Evolutionary conservation across 495 filamentous ascomycete species (phyloP), one percentile per base, ranked within the genome.

Genomic region (Aspergillus carlsbadensis): DNA sequence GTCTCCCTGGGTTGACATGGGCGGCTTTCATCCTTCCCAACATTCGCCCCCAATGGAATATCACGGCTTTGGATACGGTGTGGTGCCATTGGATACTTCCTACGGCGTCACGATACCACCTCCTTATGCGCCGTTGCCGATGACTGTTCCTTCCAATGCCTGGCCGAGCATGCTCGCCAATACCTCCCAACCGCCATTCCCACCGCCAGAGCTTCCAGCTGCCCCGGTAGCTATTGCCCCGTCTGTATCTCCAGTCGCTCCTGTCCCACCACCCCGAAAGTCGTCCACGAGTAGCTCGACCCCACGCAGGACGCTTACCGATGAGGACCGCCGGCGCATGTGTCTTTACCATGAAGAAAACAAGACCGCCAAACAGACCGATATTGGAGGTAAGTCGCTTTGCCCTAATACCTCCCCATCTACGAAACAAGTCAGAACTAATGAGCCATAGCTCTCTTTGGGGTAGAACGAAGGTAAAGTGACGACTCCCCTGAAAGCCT

Each of bases 271-370:
- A 51, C 69, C 75, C 26, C 78, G 76, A 15, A 73, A 80, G 48
- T 77, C 79, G 41, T 78, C 80, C 5, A 81, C 79, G 35, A 75
- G 78, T 50, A 76, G 74, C 26, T 74, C 88, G 46, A 87, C 89
- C 29, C 88, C 91, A 6, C 81, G 94, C 62, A 90, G 89, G 70
- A 98, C 95, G 0, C 79, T 99, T 61, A 98, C 94, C 20, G 93
- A 98, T 71, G 85, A 89, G 29, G 92, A 97, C 66, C 84, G 94
- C 48, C 84, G 92, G 53, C 83, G 84, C 48, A 99, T 99, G 92
- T 98, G 94, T 69, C 80, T 91, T 63, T 99, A 96, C 72, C 89
- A 93, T 65, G 91, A 96, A 67, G 92, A 96, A 63, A 86, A 98
- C 66, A 94, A 93, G 42, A 87, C 83, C 50, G 89, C 89, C n/a